Evolutionary conservation across 441 rosid species (phyloP).

Genomic region (Capsella rubella): DNA sequence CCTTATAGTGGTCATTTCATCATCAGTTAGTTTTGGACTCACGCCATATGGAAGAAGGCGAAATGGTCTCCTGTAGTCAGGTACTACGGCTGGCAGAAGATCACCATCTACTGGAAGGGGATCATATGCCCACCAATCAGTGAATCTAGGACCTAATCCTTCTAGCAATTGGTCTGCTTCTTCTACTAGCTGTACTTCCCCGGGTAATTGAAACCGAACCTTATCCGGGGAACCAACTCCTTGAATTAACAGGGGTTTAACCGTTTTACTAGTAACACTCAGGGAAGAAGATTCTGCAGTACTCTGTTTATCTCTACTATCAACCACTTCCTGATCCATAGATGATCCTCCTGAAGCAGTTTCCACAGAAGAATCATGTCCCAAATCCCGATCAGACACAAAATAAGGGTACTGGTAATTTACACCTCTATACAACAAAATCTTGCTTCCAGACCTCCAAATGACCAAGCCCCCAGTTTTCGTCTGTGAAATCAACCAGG

Average conservation of each 20-base stretch:
- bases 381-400: conserved; percentile 47
- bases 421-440: conserved; percentile 83
- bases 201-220: conserved; percentile 86
- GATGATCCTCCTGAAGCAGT: conserved; percentile 38
- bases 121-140: conserved; percentile 98
- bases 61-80: conserved; percentile 86
- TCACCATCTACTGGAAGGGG: conserved; percentile 96
- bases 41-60: conserved; percentile 97
- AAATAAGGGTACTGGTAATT: conserved; percentile 92
- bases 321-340: conserved; percentile 43
- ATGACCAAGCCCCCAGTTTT: conserved; percentile 97
- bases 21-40: conserved; percentile 78
- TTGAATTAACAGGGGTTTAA: conserved; percentile 51
- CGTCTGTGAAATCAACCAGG: conserved; percentile 56
- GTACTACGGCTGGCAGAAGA: conserved; percentile 83
- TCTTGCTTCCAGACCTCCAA: conserved; percentile 93
- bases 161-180: conserved; percentile 85
- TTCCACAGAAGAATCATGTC: conserved; percentile 41
- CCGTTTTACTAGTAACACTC: conserved; percentile 40
- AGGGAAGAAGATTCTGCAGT: conserved; percentile 41
- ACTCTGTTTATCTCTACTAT: conserved; percentile 40
- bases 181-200: conserved; percentile 76
- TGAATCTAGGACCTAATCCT: conserved; percentile 91
- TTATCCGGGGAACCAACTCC: conserved; percentile 83
- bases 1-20: conserved; percentile 92